Conservation (phyloP, 164 flowering plant genomes). For the Cinnamomum micranthum region DNA sequence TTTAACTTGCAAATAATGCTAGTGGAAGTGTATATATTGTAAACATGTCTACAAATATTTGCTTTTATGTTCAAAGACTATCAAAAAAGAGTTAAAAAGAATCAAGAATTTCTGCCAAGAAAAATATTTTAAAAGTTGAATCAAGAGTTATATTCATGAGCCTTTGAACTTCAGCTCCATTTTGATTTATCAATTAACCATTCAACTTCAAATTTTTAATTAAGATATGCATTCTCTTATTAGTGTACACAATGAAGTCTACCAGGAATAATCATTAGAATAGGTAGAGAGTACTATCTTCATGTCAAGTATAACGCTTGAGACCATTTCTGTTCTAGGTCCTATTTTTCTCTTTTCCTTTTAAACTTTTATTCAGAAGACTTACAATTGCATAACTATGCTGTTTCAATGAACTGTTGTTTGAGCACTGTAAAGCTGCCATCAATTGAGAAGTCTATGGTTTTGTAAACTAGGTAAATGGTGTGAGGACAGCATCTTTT, state of each 20-base stretch:
- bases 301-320: neutral
- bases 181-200: neutral
- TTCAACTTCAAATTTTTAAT: too few species aligned
- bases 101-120: too few species aligned
- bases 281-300: neutral
- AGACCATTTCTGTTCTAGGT: neutral
- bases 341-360: neutral
- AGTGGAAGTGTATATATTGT: neutral
- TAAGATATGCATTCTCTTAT: neutral
- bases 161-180: neutral
- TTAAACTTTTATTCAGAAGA: neutral
- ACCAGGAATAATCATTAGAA: neutral
- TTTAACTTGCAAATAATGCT: neutral
- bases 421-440: neutral
- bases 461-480: neutral
- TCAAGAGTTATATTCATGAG: neutral
- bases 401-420: neutral
- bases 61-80: too few species aligned
- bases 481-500: neutral
- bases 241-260: neutral
- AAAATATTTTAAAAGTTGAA: too few species aligned
- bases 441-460: neutral
- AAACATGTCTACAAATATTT: neutral
- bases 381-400: neutral
- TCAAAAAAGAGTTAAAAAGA: neutral